These are phyloP conservation scores for Dioscorea zingiberensis DNA, from an alignment of 106 monocot genomes.

Conservation along the genomic window DNA sequence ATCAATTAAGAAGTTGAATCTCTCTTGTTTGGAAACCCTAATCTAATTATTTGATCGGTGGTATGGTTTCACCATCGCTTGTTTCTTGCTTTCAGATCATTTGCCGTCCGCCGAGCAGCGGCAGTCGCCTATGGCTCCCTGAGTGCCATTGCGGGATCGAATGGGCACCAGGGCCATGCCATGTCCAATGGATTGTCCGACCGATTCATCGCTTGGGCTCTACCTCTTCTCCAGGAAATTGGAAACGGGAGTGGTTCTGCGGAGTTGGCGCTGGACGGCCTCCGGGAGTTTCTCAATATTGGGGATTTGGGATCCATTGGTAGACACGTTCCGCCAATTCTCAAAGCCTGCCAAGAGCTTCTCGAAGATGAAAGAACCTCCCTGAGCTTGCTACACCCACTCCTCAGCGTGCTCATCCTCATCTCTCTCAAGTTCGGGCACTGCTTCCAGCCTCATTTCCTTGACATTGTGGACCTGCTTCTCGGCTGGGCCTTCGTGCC, in stretches of 20 bases:
- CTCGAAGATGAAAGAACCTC: constrained; percentile 97
- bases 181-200: constrained; percentile 32
- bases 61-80: not conserved
- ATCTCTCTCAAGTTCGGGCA: constrained; percentile 61
- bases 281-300: constrained; percentile 52
- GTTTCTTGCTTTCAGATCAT: constrained; percentile 39
- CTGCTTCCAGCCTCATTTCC: constrained; percentile 81
- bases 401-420: constrained; percentile 53
- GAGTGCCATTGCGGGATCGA: constrained; percentile 39
- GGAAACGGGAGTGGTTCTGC: constrained; percentile 17
- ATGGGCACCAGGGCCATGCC: constrained; percentile 24
- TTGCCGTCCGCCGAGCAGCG: constrained; percentile 62
- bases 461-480: constrained; percentile 84
- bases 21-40: not conserved
- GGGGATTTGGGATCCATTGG: constrained; percentile 39
- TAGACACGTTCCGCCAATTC: constrained; percentile 49
- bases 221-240: constrained; percentile 53
- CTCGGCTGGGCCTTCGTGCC: constrained; percentile 96
- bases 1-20: too few relatives aligned
- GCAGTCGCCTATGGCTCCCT: constrained; percentile 66
- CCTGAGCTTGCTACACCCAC: constrained; percentile 46
- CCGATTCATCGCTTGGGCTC: constrained; percentile 64
- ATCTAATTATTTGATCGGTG: not conserved
- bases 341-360: constrained; percentile 73
- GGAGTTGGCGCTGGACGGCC: constrained; percentile 57